Evolutionary conservation across 2,329 filamentous ascomycete species (phyloP).

Genomic region (Lecanosticta acicola): DNA sequence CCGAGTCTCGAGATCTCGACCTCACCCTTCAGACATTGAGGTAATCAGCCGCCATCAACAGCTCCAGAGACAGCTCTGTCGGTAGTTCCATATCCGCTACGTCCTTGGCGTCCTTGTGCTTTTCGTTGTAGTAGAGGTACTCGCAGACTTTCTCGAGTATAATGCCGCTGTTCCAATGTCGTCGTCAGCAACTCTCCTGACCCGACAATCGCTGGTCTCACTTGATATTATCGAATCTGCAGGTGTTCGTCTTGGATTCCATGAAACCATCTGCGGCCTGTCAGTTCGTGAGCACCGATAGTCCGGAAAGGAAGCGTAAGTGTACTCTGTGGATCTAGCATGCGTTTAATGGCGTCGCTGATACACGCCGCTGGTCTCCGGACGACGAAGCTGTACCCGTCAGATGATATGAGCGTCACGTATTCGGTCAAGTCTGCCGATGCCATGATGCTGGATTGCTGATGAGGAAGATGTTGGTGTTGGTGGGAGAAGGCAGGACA

Average conservation of each 20-base stretch:
- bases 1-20: no score
- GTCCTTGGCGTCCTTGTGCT: constrained; percentile 62
- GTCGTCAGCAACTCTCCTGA: constrained; percentile 2
- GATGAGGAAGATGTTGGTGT: not conserved
- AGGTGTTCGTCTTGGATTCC: constrained; percentile 60
- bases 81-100: constrained; percentile 78
- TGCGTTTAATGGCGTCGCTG: constrained; percentile 67
- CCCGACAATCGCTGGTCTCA: constrained; percentile 40
- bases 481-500: not conserved
- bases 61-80: constrained; percentile 69
- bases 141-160: constrained; percentile 76
- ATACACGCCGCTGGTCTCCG: constrained; percentile 64
- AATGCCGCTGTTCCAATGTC: constrained; percentile 55
- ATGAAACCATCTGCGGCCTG: constrained; percentile 52
- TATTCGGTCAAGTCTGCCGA: constrained; percentile 52
- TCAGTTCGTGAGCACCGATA: constrained; percentile 6
- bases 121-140: constrained; percentile 79
- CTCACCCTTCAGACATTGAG: constrained; percentile 52
- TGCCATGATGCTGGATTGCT: constrained; percentile 4
- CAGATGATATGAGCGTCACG: constrained; percentile 68
- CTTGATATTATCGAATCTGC: constrained; percentile 68
- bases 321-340: constrained; percentile 65
- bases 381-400: constrained; percentile 72
- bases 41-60: constrained; percentile 72
- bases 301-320: not conserved